Evolutionary conservation across 2,329 filamentous ascomycete species (phyloP).

Genomic region (Trichoderma hamatum): DNA sequence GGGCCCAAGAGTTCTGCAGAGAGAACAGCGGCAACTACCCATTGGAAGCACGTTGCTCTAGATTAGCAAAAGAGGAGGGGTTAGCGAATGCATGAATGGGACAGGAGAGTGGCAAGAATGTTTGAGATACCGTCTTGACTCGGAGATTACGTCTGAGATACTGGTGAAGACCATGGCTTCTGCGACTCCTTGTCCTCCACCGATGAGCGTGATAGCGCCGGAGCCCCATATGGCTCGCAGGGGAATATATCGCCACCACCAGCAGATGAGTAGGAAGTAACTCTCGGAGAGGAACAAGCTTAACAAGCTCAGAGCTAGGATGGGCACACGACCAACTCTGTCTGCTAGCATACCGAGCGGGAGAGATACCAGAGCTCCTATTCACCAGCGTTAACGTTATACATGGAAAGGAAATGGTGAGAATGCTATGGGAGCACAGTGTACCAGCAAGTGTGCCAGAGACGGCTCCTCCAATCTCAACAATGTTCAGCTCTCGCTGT

Average conservation of each 20-base stretch:
- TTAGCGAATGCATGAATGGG: not conserved
- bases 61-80: not conserved
- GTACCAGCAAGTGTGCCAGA: conserved; percentile 31
- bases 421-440: not conserved
- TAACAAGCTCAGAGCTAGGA: conserved; percentile 34
- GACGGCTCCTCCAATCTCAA: conserved; percentile 32
- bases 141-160: conserved; percentile 31
- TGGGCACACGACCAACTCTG: conserved; percentile 33
- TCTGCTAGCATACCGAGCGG: conserved; percentile 34
- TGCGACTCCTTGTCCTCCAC: conserved; percentile 34
- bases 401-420: not conserved
- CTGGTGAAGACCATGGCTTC: conserved; percentile 38
- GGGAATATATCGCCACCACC: conserved; percentile 31
- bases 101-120: too few relatives aligned
- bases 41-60: conserved; percentile 36
- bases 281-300: conserved; percentile 33
- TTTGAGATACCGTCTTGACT: conserved; percentile 28
- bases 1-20: conserved; percentile 31
- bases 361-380: conserved; percentile 33
- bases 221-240: conserved; percentile 34
- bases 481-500: conserved; percentile 32
- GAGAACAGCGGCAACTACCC: conserved; percentile 32
- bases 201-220: conserved; percentile 32
- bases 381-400: not conserved
- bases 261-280: conserved; percentile 32